phyloP scores from a whole-genome alignment of 2,329 filamentous ascomycete genomes.

The Aplosporella prunicola region DNA sequence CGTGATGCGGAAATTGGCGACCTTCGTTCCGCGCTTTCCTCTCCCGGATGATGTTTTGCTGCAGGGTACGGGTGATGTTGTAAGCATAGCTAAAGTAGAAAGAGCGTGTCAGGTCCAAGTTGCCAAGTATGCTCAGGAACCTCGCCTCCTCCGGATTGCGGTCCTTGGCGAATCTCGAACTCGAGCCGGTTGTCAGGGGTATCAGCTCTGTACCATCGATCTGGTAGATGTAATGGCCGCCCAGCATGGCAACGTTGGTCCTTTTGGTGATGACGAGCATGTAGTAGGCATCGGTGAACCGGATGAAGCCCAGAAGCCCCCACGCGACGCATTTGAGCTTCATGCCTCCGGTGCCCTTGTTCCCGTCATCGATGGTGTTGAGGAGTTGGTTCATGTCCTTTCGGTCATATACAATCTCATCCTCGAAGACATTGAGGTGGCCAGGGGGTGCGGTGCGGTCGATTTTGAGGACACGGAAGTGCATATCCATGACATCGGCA shows the following conservation, averaged over 20 bases:
- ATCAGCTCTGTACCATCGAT: slow-evolving; percentile 89
- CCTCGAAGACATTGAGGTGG: slow-evolving; percentile 78
- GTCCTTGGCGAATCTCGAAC: slow-evolving; percentile 63
- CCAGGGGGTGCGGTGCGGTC: slow-evolving; percentile 74
- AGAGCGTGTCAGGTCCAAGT: slow-evolving; percentile 77
- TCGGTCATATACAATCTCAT: slow-evolving; percentile 88
- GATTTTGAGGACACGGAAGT: slow-evolving; percentile 88
- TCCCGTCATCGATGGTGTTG: slow-evolving; percentile 90
- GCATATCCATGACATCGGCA: slow-evolving; percentile 77
- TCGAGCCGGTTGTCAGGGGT: slow-evolving; percentile 64
- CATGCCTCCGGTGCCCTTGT: slow-evolving; percentile 80
- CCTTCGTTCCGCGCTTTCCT: slow-evolving; percentile 61
- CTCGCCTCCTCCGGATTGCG: slow-evolving; percentile 80
- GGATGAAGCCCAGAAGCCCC: slow-evolving; percentile 90
- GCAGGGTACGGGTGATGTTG: slow-evolving; percentile 83
- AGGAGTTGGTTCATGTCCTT: slow-evolving; percentile 89
- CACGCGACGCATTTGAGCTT: slow-evolving; percentile 84
- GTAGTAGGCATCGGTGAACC: slow-evolving; percentile 92
- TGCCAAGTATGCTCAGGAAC: slow-evolving; percentile 80
- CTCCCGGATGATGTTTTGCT: slow-evolving; percentile 82
- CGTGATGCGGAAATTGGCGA: slow-evolving; percentile 47
- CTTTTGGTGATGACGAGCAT: slow-evolving; percentile 96
- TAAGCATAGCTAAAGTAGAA: slow-evolving; percentile 99
- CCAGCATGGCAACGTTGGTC: slow-evolving; percentile 90
- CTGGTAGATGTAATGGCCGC: slow-evolving; percentile 92